Conservation (phyloP, 2,329 filamentous ascomycete species). For the Myriosclerotinia duriaeana region DNA sequence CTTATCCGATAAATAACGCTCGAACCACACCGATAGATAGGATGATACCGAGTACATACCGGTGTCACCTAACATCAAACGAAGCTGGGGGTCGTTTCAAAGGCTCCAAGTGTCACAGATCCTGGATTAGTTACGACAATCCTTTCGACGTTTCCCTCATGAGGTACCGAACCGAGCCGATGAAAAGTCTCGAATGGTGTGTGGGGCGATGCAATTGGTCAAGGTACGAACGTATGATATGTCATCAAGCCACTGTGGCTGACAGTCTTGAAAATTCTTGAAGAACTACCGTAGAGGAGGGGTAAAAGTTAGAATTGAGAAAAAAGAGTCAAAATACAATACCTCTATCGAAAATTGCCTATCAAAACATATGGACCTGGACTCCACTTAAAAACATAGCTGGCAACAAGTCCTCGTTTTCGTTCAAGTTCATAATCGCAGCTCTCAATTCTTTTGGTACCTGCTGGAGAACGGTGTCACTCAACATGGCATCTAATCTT, state of each 20-base stretch:
- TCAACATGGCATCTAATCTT: conserved; percentile 36
- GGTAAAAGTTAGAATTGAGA: no score
- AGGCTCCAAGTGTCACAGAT: not conserved
- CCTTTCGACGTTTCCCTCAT: not conserved
- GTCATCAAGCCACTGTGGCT: not conserved
- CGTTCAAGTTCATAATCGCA: conserved; percentile 40
- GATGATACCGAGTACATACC: not conserved
- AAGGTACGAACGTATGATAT: not conserved
- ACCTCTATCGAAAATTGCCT: not conserved
- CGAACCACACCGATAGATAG: not conserved
- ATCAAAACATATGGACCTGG: conserved; percentile 41
- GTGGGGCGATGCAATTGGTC: not conserved
- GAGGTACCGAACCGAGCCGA: not conserved
- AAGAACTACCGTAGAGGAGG: no score
- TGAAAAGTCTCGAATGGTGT: not conserved
- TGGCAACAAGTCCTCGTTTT: conserved; percentile 40
- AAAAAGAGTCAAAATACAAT: no score
- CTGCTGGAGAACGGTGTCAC: conserved; percentile 38
- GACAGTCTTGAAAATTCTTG: not conserved
- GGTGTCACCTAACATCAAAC: not conserved
- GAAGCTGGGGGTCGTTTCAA: not conserved
- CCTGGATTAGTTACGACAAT: not conserved
- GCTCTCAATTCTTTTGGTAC: conserved; percentile 37
- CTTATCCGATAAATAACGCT: not conserved
- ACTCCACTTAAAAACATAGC: conserved; percentile 41